Evolutionary conservation across 148 eudicot genomes (phyloP).

Genomic region (Rhododendron williamsianum): DNA sequence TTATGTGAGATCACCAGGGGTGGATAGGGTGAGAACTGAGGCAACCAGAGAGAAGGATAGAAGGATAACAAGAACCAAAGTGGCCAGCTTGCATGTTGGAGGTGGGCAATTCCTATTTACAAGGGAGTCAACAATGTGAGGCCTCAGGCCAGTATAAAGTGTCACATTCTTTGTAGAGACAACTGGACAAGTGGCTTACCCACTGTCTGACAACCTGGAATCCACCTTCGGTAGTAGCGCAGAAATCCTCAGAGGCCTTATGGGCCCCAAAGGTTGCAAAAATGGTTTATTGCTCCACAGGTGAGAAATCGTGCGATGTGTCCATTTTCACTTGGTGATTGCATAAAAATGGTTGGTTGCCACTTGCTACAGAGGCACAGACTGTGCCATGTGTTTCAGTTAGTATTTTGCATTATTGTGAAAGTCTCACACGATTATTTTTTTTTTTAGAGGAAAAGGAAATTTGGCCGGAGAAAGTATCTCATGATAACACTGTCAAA

Average conservation of each 20-base stretch:
- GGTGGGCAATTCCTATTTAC: not conserved
- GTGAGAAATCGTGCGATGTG: not conserved
- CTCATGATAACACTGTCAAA: not conserved
- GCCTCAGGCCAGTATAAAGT: not conserved
- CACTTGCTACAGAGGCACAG: not conserved
- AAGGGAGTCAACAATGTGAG: not conserved
- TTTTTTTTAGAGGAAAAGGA: too few species aligned
- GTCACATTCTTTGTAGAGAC: not conserved
- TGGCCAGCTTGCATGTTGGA: not conserved
- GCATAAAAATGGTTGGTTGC: not conserved
- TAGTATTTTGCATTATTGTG: not conserved
- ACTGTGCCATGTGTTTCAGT: not conserved
- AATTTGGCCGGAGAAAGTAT: too few species aligned
- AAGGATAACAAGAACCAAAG: not conserved
- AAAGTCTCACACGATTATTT: not conserved
- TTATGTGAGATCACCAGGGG: not conserved
- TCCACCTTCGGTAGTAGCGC: not conserved
- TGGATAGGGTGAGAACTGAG: not conserved
- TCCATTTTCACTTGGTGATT: not conserved
- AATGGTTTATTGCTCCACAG: not conserved
- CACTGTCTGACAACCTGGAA: not conserved
- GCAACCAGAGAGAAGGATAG: not conserved
- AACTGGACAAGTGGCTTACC: not conserved
- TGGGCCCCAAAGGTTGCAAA: not conserved
- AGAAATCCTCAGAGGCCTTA: not conserved